phyloP scores from a whole-genome alignment of 345 rosid species.

The Cardamine resedifolia region DNA sequence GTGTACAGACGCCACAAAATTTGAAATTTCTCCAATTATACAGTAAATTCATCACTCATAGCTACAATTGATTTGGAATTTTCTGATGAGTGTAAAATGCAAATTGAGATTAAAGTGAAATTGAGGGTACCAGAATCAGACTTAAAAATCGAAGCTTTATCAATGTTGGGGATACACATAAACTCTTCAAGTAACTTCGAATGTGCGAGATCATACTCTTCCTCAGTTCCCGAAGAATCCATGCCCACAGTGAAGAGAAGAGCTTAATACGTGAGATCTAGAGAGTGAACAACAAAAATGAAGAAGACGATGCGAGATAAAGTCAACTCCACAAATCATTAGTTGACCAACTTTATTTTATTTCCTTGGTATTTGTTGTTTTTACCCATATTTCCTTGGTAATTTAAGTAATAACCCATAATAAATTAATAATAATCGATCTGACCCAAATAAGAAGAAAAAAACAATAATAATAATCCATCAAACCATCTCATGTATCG shows the following conservation, averaged over 20 bases:
- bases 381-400: not conserved
- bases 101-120: not conserved
- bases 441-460: not conserved
- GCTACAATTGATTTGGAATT: not conserved
- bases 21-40: not conserved
- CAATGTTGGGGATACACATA: not conserved
- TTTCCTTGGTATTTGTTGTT: not conserved
- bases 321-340: not conserved
- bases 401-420: not conserved
- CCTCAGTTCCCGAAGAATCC: not conserved
- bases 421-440: not conserved
- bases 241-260: not conserved
- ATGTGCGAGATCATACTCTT: not conserved
- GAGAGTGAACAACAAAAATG: not conserved
- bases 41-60: not conserved
- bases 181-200: not conserved
- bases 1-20: not conserved
- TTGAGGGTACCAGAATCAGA: not conserved
- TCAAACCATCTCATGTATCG: no score
- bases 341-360: not conserved
- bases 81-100: not conserved
- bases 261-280: not conserved
- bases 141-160: not conserved
- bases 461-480: not conserved
- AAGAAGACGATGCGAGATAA: not conserved